Conservation (phyloP, 179 eudicot species). For the Carnegiea gigantea region DNA sequence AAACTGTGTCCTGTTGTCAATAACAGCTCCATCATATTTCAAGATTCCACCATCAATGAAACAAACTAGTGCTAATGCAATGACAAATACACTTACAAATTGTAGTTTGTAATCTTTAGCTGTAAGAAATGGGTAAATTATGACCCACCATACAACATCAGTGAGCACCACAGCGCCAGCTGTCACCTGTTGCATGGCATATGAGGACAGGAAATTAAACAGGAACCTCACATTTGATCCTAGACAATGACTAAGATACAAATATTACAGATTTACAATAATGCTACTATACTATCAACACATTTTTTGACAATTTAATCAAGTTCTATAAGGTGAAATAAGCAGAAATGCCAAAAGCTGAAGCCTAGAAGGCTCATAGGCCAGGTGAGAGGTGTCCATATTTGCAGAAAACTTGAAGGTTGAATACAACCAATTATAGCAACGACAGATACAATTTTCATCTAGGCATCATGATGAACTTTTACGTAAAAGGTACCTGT, state of each 20-base stretch:
- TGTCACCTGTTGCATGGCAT: slow-evolving; percentile 44
- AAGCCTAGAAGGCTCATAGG: neutral
- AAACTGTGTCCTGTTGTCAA: neutral
- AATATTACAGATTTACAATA: too few species aligned
- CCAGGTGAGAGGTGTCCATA: neutral
- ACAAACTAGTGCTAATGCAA: neutral
- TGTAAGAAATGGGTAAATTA: slow-evolving; percentile 66
- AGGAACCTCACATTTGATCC: neutral
- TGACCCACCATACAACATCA: slow-evolving; percentile 81
- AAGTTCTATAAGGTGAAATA: neutral
- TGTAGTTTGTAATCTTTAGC: slow-evolving; percentile 34
- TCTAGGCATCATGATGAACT: neutral
- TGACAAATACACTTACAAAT: slow-evolving; percentile 50
- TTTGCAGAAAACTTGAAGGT: neutral
- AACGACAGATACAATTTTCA: too few species aligned
- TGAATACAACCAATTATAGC: neutral
- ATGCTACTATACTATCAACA: neutral
- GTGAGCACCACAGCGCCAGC: slow-evolving; percentile 85
- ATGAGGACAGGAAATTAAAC: slow-evolving; percentile 14
- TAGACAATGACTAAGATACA: too few species aligned
- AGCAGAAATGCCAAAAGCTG: neutral
- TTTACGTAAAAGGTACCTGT: neutral
- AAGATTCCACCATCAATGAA: neutral
- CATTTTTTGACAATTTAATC: neutral
- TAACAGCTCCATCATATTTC: neutral